Conservation (phyloP, 352 stramenopile genomes). For the Globisporangium takayamanum region DNA sequence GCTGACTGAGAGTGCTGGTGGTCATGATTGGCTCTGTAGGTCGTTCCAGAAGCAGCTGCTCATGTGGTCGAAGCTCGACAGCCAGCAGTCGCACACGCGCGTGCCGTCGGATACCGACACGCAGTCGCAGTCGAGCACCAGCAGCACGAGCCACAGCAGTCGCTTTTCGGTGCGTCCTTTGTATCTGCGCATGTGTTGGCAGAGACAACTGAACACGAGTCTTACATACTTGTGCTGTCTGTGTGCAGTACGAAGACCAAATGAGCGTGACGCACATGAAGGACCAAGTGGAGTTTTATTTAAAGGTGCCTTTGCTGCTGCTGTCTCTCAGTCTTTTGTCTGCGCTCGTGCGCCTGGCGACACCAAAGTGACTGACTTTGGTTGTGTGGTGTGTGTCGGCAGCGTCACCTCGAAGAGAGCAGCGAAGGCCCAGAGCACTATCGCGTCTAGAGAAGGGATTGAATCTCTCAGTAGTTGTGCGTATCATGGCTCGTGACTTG, state of each 20-base stretch:
- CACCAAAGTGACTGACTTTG: background rate
- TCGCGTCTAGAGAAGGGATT: slow-evolving; percentile 6
- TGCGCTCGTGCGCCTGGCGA: background rate
- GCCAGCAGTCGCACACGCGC: slow-evolving; percentile 29
- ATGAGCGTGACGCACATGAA: slow-evolving; percentile 60
- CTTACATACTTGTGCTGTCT: background rate
- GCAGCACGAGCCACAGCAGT: slow-evolving; percentile 40
- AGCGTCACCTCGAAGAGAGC: slow-evolving; percentile 35
- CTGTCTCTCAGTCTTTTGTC: background rate
- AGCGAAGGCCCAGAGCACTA: slow-evolving; percentile 10
- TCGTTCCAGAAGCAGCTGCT: slow-evolving; percentile 78
- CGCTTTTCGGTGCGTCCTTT: slow-evolving; percentile 35
- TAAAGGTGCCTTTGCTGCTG: slow-evolving; percentile 42
- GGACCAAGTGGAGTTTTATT: slow-evolving; percentile 81
- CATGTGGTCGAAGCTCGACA: slow-evolving; percentile 67
- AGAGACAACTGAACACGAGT: background rate
- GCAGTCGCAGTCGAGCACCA: slow-evolving; percentile 47
- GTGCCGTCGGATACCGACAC: slow-evolving; percentile 40
- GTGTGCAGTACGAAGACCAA: slow-evolving; percentile 45
- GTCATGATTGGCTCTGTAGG: slow-evolving; percentile 14
- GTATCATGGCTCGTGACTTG: background rate
- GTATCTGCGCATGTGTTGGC: background rate
- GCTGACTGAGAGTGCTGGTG: background rate
- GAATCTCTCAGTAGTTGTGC: background rate
- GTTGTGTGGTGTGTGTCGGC: slow-evolving; percentile 5